Base-by-base conservation (phyloP, 805 yeast species). In the Candida tallmaniae region DNA sequence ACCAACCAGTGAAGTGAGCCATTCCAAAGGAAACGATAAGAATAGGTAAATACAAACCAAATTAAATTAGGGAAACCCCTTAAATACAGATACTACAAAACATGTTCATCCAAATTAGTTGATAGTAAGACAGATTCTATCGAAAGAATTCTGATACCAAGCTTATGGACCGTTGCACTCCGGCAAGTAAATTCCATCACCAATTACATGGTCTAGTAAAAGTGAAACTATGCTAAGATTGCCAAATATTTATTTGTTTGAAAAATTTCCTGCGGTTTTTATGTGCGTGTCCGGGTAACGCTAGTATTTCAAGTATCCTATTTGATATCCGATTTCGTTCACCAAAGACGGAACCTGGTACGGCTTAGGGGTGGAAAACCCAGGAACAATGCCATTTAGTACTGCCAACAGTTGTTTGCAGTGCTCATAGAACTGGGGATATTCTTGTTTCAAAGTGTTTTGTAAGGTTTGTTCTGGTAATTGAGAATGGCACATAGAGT, bases 171-270 rank as follows among this genome's bases (percentile, higher is more conserved):
- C 23, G 6, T 36, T 32, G 17, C 20, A 63, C 55, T 64, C 35
- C 55, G 70, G 68, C 70, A 64, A 59, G 51, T 42, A 26, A 58
- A 56, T 60, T 62, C 70, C 70, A 64, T 64, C 70, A 62, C 64
- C 60, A 40, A 49, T 56, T 58, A 60, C 65, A 62, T 47, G 21
- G 17, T 12, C 18, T 27, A n/a, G 16, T 35, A 35, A 44, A 39
- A 55, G 64, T 60, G 70, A 65, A 35, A 65, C 70, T 65, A 65
- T 65, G 70, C 69, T 62, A 30, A 61, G 64, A 51, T 58, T 62
- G 68, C 69, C 39, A 35, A 15, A 14, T 8, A 24, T 6, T 24
- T 24, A 12, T 24, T 14, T 14, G 9, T 6, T 8, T 27, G 17
- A n/a, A 27, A 27, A 27, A 14, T 27, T 27, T 27, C 11, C 12